These are phyloP conservation scores for Chaetomium globosum DNA, from an alignment of 2,329 filamentous ascomycete genomes.

Conservation along the genomic window DNA sequence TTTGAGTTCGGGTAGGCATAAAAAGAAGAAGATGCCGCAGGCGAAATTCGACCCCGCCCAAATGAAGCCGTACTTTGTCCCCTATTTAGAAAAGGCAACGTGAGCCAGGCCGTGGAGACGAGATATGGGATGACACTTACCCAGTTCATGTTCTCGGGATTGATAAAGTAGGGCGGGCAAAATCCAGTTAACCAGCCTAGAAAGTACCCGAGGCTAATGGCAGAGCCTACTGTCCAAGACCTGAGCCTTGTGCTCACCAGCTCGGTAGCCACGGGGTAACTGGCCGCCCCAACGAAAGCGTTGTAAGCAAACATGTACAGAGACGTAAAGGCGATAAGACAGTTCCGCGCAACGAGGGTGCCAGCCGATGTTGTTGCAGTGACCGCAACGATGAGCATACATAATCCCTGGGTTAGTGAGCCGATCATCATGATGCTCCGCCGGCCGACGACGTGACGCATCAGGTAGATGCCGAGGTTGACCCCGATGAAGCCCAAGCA, in stretches of 20 bases:
- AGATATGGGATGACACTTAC: conserved; percentile 25
- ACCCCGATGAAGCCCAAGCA: conserved; percentile 54
- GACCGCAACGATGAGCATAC: conserved; percentile 51
- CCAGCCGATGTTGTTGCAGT: conserved; percentile 38
- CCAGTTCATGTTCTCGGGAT: conserved; percentile 47
- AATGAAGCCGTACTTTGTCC: conserved; percentile 49
- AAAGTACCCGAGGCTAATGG: conserved; percentile 52
- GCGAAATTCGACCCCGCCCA: conserved; percentile 44
- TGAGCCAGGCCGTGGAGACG: neutral
- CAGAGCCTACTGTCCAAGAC: conserved; percentile 53
- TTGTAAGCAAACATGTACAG: conserved; percentile 46
- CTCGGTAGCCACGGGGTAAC: conserved; percentile 49
- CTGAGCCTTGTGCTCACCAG: conserved; percentile 49
- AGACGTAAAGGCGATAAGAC: conserved; percentile 43
- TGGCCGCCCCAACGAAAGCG: conserved; percentile 46
- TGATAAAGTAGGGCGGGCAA: conserved; percentile 53
- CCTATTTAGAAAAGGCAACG: conserved; percentile 34
- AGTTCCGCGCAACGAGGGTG: conserved; percentile 40
- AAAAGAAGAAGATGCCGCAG: conserved; percentile 41
- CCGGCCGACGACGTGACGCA: conserved; percentile 51
- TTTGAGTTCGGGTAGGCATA: conserved; percentile 41
- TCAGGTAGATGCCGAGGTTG: conserved; percentile 53
- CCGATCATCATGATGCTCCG: conserved; percentile 53
- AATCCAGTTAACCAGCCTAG: conserved; percentile 52
- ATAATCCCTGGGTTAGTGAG: conserved; percentile 47